Evolutionary conservation across 805 yeast genomes (phyloP).

Genomic region (Wickerhamomyces queroliae): DNA sequence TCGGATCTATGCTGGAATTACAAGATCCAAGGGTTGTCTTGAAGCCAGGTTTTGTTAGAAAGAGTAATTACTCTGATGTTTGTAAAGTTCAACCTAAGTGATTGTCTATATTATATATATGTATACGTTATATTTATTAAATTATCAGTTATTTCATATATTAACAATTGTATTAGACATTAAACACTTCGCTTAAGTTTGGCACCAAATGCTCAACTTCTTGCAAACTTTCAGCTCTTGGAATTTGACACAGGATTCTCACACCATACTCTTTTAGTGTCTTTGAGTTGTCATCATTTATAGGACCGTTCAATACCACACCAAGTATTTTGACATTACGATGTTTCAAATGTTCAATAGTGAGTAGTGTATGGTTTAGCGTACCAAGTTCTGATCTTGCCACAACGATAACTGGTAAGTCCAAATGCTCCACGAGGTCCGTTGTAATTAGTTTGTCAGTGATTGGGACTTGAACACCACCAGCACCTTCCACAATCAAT

Average conservation of each 20-base stretch:
- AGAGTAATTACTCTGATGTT: constrained; percentile 1
- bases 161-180: neutral
- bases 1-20: constrained; percentile 5
- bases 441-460: constrained; percentile 19
- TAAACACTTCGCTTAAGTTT: neutral
- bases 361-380: constrained; percentile 24
- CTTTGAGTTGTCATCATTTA: constrained; percentile 17
- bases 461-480: constrained; percentile 25
- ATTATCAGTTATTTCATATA: neutral
- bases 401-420: constrained; percentile 21
- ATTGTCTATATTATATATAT: neutral
- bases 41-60: constrained; percentile 1
- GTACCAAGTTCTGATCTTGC: constrained; percentile 26
- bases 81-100: constrained; percentile 1
- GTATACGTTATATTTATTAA: neutral
- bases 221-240: constrained; percentile 19
- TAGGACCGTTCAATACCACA: constrained; percentile 21
- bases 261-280: constrained; percentile 18
- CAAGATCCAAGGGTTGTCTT: constrained; percentile 4
- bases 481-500: constrained; percentile 25
- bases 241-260: constrained; percentile 25
- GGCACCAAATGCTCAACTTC: constrained; percentile 2
- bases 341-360: constrained; percentile 18
- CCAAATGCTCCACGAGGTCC: constrained; percentile 18
- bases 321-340: constrained; percentile 19